Percentiles rank a stretch among this genome's conserved stretches.
Evolutionary conservation across 768 basidiomycete genomes (phyloP).

Genomic region (Suillus americanus): DNA sequence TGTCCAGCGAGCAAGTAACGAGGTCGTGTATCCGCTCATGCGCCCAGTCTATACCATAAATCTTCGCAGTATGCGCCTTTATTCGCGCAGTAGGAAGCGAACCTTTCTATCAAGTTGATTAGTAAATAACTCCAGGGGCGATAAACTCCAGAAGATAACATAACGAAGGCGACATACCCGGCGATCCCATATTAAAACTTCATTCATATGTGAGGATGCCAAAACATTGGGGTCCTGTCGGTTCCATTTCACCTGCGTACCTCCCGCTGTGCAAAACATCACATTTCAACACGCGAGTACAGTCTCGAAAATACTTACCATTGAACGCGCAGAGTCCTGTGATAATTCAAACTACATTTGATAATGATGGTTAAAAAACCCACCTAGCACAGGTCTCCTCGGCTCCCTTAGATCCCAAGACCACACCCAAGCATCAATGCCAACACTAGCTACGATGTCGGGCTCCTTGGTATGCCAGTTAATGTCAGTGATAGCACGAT

Average conservation of each 20-base stretch:
- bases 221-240: conserved; percentile 81
- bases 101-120: conserved; percentile 63
- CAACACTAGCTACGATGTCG: conserved; percentile 83
- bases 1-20: conserved; percentile 93
- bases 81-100: conserved; percentile 77
- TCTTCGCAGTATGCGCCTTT: conserved; percentile 83
- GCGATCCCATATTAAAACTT: conserved; percentile 93
- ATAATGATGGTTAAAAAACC: conserved; percentile 4
- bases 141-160: not conserved
- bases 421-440: conserved; percentile 94
- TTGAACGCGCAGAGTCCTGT: conserved; percentile 61
- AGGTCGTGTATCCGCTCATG: conserved; percentile 72
- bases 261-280: conserved; percentile 53
- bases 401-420: conserved; percentile 85
- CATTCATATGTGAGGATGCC: conserved; percentile 85
- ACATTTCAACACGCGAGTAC: not conserved
- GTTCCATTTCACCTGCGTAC: conserved; percentile 98
- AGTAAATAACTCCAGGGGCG: conserved; percentile 1
- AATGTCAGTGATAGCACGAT: conserved; percentile 95
- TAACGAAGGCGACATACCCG: conserved; percentile 51
- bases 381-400: conserved; percentile 70
- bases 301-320: conserved; percentile 30
- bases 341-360: conserved; percentile 2
- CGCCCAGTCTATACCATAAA: conserved; percentile 98
- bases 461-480: conserved; percentile 93